These are phyloP conservation scores for Amylocystis lapponica DNA, from an alignment of 768 basidiomycete genomes.

Conservation along the genomic window DNA sequence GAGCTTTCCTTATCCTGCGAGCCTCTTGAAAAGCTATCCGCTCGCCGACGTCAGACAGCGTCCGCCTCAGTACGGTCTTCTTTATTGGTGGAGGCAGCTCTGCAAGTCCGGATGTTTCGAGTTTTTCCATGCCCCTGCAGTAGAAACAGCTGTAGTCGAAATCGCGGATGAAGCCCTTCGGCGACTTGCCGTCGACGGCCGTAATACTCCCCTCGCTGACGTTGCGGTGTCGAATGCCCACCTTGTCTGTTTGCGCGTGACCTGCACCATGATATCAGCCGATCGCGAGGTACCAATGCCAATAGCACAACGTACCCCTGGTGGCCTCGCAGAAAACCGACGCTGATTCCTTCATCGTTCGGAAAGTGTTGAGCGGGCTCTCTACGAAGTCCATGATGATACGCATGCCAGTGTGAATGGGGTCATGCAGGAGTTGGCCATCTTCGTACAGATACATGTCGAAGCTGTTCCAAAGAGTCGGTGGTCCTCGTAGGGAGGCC, in stretches of 20 bases:
- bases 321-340: constrained; percentile 1
- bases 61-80: not conserved
- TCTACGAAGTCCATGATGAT: constrained; percentile 5
- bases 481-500: too few relatives aligned
- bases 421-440: too few relatives aligned
- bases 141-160: constrained; percentile 10
- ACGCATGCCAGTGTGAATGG: constrained; percentile 8
- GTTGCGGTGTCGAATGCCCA: constrained; percentile 8
- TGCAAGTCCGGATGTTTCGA: not conserved
- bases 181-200: not conserved
- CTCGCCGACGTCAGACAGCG: too few relatives aligned
- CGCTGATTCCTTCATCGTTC: not conserved
- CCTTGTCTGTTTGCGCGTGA: constrained; percentile 3
- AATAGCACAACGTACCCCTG: not conserved
- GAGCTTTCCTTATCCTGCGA: too few relatives aligned
- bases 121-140: not conserved
- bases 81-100: too few relatives aligned
- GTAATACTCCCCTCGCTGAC: constrained; percentile 12
- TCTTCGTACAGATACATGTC: too few relatives aligned
- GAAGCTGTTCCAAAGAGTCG: too few relatives aligned
- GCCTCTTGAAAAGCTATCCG: too few relatives aligned
- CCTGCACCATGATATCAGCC: not conserved
- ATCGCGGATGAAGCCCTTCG: constrained; percentile 10
- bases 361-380: constrained; percentile 1
- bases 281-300: not conserved